phyloP scores from a whole-genome alignment of 208 protist genomes.

The Trypanosomatidae sp. region DNA sequence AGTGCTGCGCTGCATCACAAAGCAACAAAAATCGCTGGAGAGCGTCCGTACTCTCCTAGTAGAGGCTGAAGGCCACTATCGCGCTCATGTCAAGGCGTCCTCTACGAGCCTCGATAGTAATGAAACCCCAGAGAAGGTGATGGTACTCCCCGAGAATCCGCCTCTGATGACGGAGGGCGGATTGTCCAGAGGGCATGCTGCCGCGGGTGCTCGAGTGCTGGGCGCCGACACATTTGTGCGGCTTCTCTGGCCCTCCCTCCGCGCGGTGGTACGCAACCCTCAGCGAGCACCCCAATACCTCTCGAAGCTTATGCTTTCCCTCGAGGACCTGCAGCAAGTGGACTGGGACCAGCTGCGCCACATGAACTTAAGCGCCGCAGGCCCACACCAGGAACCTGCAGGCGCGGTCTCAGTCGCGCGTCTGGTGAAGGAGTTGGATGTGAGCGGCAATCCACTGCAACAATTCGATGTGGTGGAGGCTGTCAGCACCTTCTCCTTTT shows the following conservation, averaged over 20 bases:
- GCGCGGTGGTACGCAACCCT: slow-evolving; percentile 28
- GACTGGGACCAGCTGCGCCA: slow-evolving; percentile 39
- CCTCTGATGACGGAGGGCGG: not conserved
- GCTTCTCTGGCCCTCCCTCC: slow-evolving; percentile 38
- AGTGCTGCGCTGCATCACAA: slow-evolving; percentile 3
- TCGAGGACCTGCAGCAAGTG: slow-evolving; percentile 55
- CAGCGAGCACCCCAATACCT: slow-evolving; percentile 44
- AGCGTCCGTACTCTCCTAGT: slow-evolving; percentile 1
- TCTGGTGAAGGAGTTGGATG: slow-evolving; percentile 44
- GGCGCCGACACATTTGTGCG: slow-evolving; percentile 30
- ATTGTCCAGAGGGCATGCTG: too few species aligned
- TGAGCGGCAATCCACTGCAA: slow-evolving; percentile 64
- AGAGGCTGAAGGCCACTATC: slow-evolving; percentile 11
- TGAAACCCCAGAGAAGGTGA: not conserved
- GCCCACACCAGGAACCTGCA: too few species aligned
- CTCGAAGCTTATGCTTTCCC: slow-evolving; percentile 45
- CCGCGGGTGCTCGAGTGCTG: slow-evolving; percentile 14
- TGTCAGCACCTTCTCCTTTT: slow-evolving; percentile 43
- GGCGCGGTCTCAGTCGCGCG: not conserved
- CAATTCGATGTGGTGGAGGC: slow-evolving; percentile 43
- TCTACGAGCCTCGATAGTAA: not conserved
- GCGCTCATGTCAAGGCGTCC: slow-evolving; percentile 1
- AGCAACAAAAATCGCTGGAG: slow-evolving; percentile 7
- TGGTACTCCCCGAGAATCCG: slow-evolving; percentile 1
- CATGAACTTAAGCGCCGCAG: not conserved